Evolutionary conservation across 441 rosid species (phyloP), one percentile per base, ranked within the genome.

Genomic region (Syzygium syzygioides): DNA sequence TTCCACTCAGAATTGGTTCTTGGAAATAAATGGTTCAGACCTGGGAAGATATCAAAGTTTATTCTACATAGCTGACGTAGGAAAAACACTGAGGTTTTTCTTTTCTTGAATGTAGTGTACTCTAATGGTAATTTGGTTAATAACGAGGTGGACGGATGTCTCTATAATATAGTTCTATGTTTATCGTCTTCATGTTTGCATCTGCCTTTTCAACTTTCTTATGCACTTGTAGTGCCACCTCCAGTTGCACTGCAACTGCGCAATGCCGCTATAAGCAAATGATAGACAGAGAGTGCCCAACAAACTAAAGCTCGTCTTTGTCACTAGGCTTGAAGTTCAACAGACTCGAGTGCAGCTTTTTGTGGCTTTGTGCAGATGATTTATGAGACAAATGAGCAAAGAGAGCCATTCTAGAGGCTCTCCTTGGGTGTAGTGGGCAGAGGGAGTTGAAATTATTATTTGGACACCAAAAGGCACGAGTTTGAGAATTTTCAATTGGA

Each of bases 31-130:
- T 55, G 57, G 57, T 55, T 18, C 56, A 5, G 8, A 18, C 25
- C 10, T 0, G 1, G 11, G 59, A 55, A 6, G 59, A 55, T 55
- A 7, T 20, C 4, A 4, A 55, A 8, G 11, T 55, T 14, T 55
- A 55, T 55, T 1, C 4, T 55, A 11, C 59, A 55, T 55, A 55
- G 11, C 59, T 55, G 1, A 55, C 26, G 25, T 55, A 20, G 4
- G 10, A 55, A 55, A 20, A 55, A 20, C 13, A 55, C 20, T 1
- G 0, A 20, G 11, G 25, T 7, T 55, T 55, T 7, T 55, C 59
- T 55, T 55, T 8, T 55, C 59, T 55, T 20, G 4, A 55, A 55
- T 55, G 26, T 55, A 20, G 5, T 0, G 4, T 20, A 3, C 59
- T 20, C 3, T 1, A 55, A 8, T 55, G 26, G 11, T 55, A 3